Evolutionary conservation across 192 early-diverging fungal species (phyloP).

Genomic region (Podila epigama): DNA sequence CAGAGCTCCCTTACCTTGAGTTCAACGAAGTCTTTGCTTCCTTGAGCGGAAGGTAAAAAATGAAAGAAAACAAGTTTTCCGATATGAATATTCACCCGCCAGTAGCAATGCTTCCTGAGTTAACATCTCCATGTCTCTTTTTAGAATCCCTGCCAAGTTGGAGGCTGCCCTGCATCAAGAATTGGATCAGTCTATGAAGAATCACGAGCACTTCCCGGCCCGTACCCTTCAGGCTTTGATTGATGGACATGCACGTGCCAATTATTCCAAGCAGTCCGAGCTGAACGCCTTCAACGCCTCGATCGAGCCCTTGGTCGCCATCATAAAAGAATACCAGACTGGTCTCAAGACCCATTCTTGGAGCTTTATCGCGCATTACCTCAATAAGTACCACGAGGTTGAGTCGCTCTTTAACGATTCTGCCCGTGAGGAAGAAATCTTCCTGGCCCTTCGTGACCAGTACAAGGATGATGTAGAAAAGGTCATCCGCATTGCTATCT

Average conservation of each 20-base stretch:
- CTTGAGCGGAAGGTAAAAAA: constrained; percentile 69
- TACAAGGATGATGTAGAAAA: constrained; percentile 82
- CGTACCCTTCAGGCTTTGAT: constrained; percentile 70
- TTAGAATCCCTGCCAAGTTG: constrained; percentile 78
- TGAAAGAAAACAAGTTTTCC: neutral
- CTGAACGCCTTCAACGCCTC: constrained; percentile 64
- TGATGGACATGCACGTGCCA: constrained; percentile 53
- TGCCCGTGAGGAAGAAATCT: constrained; percentile 80
- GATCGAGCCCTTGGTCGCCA: constrained; percentile 69
- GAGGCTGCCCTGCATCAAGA: constrained; percentile 62
- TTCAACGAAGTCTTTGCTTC: constrained; percentile 80
- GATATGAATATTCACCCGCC: neutral
- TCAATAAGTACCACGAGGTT: constrained; percentile 86
- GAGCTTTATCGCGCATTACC: constrained; percentile 71
- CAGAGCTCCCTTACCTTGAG: constrained; percentile 89
- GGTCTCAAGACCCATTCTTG: constrained; percentile 84
- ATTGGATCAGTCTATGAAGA: constrained; percentile 47
- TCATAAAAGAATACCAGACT: constrained; percentile 73
- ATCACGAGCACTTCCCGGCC: constrained; percentile 73
- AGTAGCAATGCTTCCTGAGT: neutral
- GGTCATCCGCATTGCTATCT: constrained; percentile 75
- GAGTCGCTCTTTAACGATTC: constrained; percentile 84
- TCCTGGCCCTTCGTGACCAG: constrained; percentile 85
- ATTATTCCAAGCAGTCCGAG: constrained; percentile 70
- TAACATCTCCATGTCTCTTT: neutral